Percentiles rank a stretch among this genome's conserved stretches.
Evolutionary conservation across 2,329 filamentous ascomycete genomes (phyloP).

Genomic region (Colletotrichum sojae): DNA sequence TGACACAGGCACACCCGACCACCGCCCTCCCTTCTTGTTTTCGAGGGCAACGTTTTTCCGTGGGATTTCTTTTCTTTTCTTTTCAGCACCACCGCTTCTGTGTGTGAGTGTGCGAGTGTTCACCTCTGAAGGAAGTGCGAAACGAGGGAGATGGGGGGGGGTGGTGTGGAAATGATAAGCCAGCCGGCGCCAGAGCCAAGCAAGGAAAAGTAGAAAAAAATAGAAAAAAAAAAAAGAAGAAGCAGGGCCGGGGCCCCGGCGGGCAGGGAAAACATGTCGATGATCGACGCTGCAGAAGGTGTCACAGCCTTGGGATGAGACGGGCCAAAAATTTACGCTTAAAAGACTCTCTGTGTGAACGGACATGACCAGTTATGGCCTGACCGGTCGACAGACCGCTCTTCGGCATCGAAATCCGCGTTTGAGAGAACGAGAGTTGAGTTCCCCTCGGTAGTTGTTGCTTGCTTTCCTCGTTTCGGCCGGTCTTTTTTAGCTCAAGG

Average conservation of each 20-base stretch:
- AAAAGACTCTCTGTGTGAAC: constrained; percentile 14
- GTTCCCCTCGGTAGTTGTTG: background rate
- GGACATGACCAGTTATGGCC: background rate
- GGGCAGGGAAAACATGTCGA: background rate
- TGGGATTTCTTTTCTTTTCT: background rate
- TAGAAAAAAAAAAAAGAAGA: background rate
- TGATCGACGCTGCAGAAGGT: constrained; percentile 38
- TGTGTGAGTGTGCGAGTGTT: constrained; percentile 5
- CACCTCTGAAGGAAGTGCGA: background rate
- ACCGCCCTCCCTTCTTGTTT: background rate
- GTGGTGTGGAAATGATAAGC: no score
- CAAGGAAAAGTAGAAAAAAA: no score
- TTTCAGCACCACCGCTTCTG: background rate
- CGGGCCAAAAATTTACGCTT: constrained; percentile 36
- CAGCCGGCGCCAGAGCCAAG: no score
- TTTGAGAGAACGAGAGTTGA: background rate
- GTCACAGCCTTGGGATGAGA: constrained; percentile 33
- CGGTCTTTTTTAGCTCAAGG: constrained; percentile 4
- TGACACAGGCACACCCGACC: constrained; percentile 16
- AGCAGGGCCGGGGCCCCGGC: background rate
- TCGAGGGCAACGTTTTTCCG: background rate
- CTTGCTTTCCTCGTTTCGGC: constrained; percentile 22
- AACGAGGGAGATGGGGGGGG: no score
- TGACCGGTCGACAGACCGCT: no score
- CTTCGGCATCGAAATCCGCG: no score